phyloP scores from a whole-genome alignment of 225 moss, liverwort and hornwort genomes.

The Neckera pumila region DNA sequence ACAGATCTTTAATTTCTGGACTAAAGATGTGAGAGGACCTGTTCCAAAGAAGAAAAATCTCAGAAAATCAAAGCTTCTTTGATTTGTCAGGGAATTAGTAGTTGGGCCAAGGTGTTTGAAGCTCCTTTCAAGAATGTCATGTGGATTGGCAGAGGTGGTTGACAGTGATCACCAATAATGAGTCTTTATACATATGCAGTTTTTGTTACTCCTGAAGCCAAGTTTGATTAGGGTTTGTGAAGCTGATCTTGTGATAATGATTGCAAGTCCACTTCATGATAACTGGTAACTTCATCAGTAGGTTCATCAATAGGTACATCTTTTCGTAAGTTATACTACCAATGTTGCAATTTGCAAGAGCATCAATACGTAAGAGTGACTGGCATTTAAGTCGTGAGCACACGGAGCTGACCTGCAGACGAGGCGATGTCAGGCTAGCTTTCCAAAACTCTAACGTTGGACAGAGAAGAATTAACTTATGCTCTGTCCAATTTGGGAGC shows the following conservation, averaged over 20 bases:
- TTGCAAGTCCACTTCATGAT: not conserved
- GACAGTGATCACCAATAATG: not conserved
- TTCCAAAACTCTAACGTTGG: not conserved
- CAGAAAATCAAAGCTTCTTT: not conserved
- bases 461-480: not conserved
- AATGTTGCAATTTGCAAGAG: not conserved
- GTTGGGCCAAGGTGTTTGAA: not conserved
- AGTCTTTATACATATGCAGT: no score
- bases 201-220: not conserved
- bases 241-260: not conserved
- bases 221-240: not conserved
- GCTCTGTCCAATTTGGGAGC: not conserved
- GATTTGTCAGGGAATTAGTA: not conserved
- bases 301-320: not conserved
- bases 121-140: not conserved
- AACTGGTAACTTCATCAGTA: not conserved
- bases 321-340: not conserved
- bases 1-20: not conserved
- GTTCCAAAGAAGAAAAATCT: not conserved
- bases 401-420: not conserved
- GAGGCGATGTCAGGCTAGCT: not conserved
- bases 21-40: not conserved
- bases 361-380: not conserved
- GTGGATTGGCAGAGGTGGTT: not conserved
- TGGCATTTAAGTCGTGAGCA: not conserved